Conservation (phyloP, 352 stramenopile genomes). For the Globisporangium middletonii region DNA sequence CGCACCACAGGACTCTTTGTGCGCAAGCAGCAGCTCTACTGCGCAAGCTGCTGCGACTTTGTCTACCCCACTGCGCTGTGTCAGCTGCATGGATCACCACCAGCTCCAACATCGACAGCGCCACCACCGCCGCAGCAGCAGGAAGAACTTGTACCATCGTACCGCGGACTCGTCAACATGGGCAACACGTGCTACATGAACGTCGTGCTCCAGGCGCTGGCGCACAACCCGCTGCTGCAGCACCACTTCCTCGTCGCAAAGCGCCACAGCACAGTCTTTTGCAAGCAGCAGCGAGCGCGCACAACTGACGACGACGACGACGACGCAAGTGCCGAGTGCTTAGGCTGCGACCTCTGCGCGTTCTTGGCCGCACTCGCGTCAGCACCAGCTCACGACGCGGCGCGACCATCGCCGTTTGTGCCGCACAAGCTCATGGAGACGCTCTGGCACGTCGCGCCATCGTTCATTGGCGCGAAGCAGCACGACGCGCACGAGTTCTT, state of each 20-base stretch:
- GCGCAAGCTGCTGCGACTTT: slow-evolving; percentile 49
- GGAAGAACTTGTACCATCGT: slow-evolving; percentile 10
- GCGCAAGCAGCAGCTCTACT: slow-evolving; percentile 49
- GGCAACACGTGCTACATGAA: slow-evolving; percentile 87
- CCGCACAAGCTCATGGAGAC: slow-evolving; percentile 56
- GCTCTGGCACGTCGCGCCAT: slow-evolving; percentile 46
- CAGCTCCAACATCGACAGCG: background rate
- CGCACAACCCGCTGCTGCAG: slow-evolving; percentile 64
- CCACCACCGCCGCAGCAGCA: slow-evolving; percentile 14
- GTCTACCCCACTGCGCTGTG: slow-evolving; percentile 36
- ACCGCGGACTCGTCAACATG: slow-evolving; percentile 74
- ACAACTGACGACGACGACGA: background rate
- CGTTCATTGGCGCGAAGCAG: slow-evolving; percentile 54
- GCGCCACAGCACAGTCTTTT: slow-evolving; percentile 56
- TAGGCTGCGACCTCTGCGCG: slow-evolving; percentile 52
- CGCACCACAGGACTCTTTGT: slow-evolving; percentile 30
- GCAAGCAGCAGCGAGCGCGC: slow-evolving; percentile 17
- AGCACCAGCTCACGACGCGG: background rate
- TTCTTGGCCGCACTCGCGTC: slow-evolving; percentile 36
- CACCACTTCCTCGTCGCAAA: slow-evolving; percentile 65
- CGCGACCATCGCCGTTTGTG: slow-evolving; percentile 34
- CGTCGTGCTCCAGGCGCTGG: slow-evolving; percentile 63
- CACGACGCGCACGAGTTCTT: slow-evolving; percentile 79
- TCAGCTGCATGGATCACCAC: no score
- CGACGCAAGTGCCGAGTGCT: slow-evolving; percentile 24